Evolutionary conservation across 495 filamentous ascomycete genomes (phyloP), one percentile per base, ranked within the genome.

Genomic region (Lepraria neglecta): DNA sequence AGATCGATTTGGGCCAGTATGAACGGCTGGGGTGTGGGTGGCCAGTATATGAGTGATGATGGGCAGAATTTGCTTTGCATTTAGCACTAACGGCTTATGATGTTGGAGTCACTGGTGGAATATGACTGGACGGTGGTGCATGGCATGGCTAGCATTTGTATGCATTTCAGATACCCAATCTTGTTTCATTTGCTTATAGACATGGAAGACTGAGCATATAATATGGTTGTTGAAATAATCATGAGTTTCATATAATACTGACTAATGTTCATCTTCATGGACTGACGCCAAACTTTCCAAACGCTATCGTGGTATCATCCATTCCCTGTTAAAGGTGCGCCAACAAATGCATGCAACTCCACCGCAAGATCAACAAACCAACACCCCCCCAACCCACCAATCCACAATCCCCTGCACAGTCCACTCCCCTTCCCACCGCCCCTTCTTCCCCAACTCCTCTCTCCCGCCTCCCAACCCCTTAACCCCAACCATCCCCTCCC

Each of bases 401-500:
- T 81, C 71, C n/a, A 75, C 71, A 47, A 77, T 54, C 40, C 59
- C 65, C 64, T 81, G 78, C 7, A 72, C 48, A 40, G 69, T 79
- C 76, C 77, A 80, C 42, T 70, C 64, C 2, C 70, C 72, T 43
- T 71, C 67, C 6, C 52, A 14, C 78, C 75, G 78, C 21, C 75
- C 69, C 56, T 73, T 76, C 33, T 61, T 57, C 5, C 6, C 60
- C 56, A 46, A 68, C 12, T 38, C 33, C 51, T 52, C 60, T 24
- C 51, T 30, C 33, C 43, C 42, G 17, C 50, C 63, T 52, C 51
- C 64, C 40, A 60, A 50, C 5, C 65, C 60, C 48, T 57, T 19
- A 6, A 64, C 59, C 10, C 60, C 65, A 1, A 68, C 52, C 62
- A 65, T 70, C 17, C 80, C 82, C 69, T 92, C 86, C 31, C 79